These are phyloP conservation scores for Myriosclerotinia scirpicola DNA, from an alignment of 2,329 filamentous ascomycete genomes.

Conservation along the genomic window DNA sequence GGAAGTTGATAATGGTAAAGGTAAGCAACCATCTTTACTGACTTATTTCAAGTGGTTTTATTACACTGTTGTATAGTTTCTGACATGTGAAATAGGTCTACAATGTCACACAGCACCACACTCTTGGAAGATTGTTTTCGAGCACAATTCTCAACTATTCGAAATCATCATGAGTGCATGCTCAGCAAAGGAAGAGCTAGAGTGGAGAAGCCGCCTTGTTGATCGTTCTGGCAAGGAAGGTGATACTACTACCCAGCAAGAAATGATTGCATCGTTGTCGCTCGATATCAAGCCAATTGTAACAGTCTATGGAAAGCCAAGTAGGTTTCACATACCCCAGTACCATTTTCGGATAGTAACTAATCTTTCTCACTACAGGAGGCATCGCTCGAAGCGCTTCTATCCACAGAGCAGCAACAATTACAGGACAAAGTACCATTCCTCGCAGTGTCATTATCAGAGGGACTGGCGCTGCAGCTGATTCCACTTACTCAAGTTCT, in stretches of 20 bases:
- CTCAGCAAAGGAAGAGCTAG: conserved; percentile 72
- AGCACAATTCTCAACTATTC: conserved; percentile 72
- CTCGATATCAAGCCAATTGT: conserved; percentile 74
- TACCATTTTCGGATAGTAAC: neutral
- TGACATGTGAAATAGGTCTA: conserved; percentile 56
- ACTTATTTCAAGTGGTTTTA: too few species aligned
- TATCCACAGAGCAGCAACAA: conserved; percentile 74
- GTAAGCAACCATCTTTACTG: conserved; percentile 43
- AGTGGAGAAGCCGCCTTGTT: conserved; percentile 73
- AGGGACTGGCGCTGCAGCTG: conserved; percentile 72
- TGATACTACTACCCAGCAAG: conserved; percentile 48
- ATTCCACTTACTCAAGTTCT: conserved; percentile 41
- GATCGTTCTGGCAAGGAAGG: conserved; percentile 52
- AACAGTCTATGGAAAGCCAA: conserved; percentile 70
- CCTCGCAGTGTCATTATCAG: conserved; percentile 80
- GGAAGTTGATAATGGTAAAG: conserved; percentile 72
- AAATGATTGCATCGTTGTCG: conserved; percentile 62
- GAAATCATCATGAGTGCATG: conserved; percentile 88
- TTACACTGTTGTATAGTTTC: neutral
- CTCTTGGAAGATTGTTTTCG: conserved; percentile 91
- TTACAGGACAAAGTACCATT: conserved; percentile 62
- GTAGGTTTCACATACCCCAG: conserved; percentile 43
- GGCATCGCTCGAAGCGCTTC: conserved; percentile 68
- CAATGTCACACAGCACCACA: conserved; percentile 84
- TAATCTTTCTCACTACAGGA: conserved; percentile 43